These are phyloP conservation scores for Chlorella sorokiniana DNA, from an alignment of 139 green algal species.

Conservation along the genomic window DNA sequence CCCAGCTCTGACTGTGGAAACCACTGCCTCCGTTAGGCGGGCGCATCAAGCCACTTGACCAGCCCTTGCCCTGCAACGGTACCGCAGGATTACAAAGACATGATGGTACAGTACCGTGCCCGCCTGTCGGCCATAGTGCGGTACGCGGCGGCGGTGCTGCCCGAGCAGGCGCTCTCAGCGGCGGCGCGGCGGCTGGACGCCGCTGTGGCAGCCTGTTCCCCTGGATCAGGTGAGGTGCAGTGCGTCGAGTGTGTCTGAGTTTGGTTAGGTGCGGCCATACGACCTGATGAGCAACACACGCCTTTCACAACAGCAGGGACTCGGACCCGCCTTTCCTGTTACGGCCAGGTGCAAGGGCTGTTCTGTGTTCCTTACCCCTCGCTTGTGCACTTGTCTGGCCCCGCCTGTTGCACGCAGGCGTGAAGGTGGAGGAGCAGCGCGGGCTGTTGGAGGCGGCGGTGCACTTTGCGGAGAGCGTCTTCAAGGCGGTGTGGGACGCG, in stretches of 20 bases:
- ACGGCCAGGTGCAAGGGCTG: too few species aligned
- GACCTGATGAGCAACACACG: neutral
- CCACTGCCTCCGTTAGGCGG: too few species aligned
- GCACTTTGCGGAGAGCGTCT: constrained; percentile 45
- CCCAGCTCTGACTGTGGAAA: too few species aligned
- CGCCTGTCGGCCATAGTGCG: constrained; percentile 43
- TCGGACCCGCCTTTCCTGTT: too few species aligned
- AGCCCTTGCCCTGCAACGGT: neutral
- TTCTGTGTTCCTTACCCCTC: neutral
- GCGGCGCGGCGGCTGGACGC: constrained; percentile 41
- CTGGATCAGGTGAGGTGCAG: constrained; percentile 12
- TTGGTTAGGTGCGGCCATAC: neutral
- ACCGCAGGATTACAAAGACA: constrained; percentile 53
- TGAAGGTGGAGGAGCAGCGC: constrained; percentile 43
- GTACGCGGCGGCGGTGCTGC: constrained; percentile 43
- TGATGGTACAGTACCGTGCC: constrained; percentile 49
- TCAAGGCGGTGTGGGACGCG: constrained; percentile 45
- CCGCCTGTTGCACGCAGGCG: neutral
- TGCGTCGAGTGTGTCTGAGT: neutral
- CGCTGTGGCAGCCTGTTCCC: constrained; percentile 11
- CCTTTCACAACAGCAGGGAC: too few species aligned
- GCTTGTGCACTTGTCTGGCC: neutral
- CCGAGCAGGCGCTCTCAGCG: constrained; percentile 46
- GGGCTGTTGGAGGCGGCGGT: constrained; percentile 47
- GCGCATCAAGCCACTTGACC: neutral